These are phyloP conservation scores for Globisporangium solare DNA, from an alignment of 352 stramenopile species.

Conservation along the genomic window DNA sequence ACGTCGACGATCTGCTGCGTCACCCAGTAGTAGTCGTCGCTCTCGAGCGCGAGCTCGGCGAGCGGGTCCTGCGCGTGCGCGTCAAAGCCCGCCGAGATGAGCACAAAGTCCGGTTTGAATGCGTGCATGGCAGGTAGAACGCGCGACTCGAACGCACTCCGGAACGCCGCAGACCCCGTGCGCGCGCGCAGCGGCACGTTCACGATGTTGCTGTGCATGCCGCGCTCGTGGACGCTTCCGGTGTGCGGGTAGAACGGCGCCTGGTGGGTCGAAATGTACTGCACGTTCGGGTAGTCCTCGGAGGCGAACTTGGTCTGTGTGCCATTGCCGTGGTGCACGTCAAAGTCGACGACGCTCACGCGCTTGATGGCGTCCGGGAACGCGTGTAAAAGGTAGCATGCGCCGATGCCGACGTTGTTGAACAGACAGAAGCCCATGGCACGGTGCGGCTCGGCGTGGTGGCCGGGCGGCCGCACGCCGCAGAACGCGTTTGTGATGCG, in stretches of 20 bases:
- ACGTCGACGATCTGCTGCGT: slow-evolving; percentile 10
- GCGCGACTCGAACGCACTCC: slow-evolving; percentile 47
- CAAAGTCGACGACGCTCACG: slow-evolving; percentile 84
- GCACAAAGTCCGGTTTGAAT: slow-evolving; percentile 92
- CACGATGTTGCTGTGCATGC: slow-evolving; percentile 67
- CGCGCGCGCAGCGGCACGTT: slow-evolving; percentile 34
- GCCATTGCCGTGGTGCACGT: slow-evolving; percentile 90
- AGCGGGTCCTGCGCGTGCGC: slow-evolving; percentile 91
- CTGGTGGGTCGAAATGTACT: slow-evolving; percentile 34
- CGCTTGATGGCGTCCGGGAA: slow-evolving; percentile 37
- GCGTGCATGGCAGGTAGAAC: slow-evolving; percentile 84
- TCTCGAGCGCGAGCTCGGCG: slow-evolving; percentile 69
- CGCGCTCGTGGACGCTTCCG: slow-evolving; percentile 39
- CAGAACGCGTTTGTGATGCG: slow-evolving; percentile 43
- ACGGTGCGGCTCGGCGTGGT: slow-evolving; percentile 68
- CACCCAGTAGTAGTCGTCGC: slow-evolving; percentile 15
- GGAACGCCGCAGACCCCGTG: slow-evolving; percentile 57
- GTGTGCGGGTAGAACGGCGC: slow-evolving; percentile 71
- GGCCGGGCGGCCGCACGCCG: slow-evolving; percentile 70
- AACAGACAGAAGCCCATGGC: slow-evolving; percentile 86
- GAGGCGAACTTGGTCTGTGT: slow-evolving; percentile 70
- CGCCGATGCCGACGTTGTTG: slow-evolving; percentile 85
- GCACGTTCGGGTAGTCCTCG: slow-evolving; percentile 55
- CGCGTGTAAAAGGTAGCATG: slow-evolving; percentile 36
- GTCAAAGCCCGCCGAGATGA: slow-evolving; percentile 95